Conservation (phyloP, 306 rosid genomes). For the Psophocarpus tetragonolobus region DNA sequence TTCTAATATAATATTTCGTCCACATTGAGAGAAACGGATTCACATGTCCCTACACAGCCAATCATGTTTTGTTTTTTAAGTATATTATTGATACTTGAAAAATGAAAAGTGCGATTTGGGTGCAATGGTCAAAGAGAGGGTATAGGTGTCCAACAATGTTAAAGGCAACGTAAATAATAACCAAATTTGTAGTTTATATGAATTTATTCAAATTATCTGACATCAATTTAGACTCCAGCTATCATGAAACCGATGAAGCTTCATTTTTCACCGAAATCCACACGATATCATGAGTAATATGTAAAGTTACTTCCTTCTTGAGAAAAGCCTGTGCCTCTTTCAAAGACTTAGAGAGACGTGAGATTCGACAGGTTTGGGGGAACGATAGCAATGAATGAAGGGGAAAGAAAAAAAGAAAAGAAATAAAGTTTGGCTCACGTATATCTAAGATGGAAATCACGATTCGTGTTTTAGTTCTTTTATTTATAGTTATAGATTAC, state of each 20-base stretch:
- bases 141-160: slow-evolving; percentile 11
- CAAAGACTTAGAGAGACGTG: not conserved
- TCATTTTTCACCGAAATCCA: slow-evolving; percentile 1
- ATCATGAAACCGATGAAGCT: not conserved
- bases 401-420: too few relatives aligned
- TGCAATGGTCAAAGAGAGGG: not conserved
- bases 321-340: not conserved
- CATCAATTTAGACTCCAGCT: not conserved
- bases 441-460: not conserved
- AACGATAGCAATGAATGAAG: not conserved
- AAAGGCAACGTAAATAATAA: not conserved
- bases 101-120: not conserved
- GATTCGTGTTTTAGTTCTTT: not conserved
- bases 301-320: not conserved
- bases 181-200: not conserved
- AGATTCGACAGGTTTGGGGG: not conserved
- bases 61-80: slow-evolving; percentile 1
- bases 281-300: not conserved
- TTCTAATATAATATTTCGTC: not conserved
- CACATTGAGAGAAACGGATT: slow-evolving; percentile 12
- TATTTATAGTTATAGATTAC: too few relatives aligned
- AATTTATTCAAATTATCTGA: not conserved
- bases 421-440: not conserved
- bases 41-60: slow-evolving; percentile 29
- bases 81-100: not conserved